Evolutionary conservation across 768 basidiomycete genomes (phyloP).

Genomic region (Xanthoconium stramineum): DNA sequence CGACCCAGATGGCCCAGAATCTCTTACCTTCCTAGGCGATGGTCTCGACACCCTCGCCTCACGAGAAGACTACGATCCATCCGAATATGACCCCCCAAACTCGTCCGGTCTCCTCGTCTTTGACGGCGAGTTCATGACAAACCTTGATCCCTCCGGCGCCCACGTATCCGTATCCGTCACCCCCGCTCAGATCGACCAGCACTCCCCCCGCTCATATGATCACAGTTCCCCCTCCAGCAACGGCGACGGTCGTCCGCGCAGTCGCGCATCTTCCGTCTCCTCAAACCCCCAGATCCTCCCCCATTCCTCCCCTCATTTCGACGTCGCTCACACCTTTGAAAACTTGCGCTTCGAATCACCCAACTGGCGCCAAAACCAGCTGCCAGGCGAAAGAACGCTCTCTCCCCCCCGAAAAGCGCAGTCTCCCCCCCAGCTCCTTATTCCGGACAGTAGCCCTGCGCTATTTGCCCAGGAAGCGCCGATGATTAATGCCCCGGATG

Average conservation of each 20-base stretch:
- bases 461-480: slow-evolving; percentile 41
- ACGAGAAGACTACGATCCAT: slow-evolving; percentile 63
- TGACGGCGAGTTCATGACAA: slow-evolving; percentile 45
- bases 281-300: slow-evolving; percentile 45
- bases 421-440: slow-evolving; percentile 59
- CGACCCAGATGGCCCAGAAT: slow-evolving; percentile 44
- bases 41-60: slow-evolving; percentile 35
- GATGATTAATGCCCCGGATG: slow-evolving; percentile 61
- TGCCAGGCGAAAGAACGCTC: slow-evolving; percentile 40
- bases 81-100: slow-evolving; percentile 64
- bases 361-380: slow-evolving; percentile 47
- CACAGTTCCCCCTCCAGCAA: slow-evolving; percentile 65
- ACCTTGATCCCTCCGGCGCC: slow-evolving; percentile 26
- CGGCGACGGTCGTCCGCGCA: slow-evolving; percentile 48
- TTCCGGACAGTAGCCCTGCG: slow-evolving; percentile 54
- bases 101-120: slow-evolving; percentile 55
- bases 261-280: slow-evolving; percentile 66
- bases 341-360: slow-evolving; percentile 66
- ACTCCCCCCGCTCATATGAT: slow-evolving; percentile 48
- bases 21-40: slow-evolving; percentile 49
- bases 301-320: slow-evolving; percentile 54
- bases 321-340: slow-evolving; percentile 56
- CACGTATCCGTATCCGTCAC: slow-evolving; percentile 41
- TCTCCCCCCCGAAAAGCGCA: slow-evolving; percentile 51
- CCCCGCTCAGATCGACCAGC: slow-evolving; percentile 34